Percentiles rank a stretch among this genome's conserved stretches.
phyloP scores from a whole-genome alignment of 257 asterid species.

The Mitragyna speciosa region DNA sequence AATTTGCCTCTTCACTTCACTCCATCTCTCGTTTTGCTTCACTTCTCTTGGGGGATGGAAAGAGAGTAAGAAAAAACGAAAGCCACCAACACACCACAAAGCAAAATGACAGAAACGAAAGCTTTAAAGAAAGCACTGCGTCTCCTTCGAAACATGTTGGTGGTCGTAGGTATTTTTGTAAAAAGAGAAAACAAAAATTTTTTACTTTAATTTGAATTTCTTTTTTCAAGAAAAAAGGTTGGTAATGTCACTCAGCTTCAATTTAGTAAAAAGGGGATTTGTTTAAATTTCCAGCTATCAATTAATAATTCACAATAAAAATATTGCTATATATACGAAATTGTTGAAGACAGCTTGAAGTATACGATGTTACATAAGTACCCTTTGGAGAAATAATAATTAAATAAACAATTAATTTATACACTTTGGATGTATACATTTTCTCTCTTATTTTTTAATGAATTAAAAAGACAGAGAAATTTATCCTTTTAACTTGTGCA shows the following conservation, averaged over 20 bases:
- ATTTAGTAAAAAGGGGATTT: neutral
- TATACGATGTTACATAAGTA: constrained; percentile 25
- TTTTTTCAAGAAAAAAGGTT: constrained; percentile 7
- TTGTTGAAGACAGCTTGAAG: constrained; percentile 58
- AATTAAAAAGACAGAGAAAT: too few relatives aligned
- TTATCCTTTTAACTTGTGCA: too few relatives aligned
- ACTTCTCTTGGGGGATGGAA: neutral
- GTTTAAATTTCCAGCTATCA: constrained; percentile 35
- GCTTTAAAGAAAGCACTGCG: neutral
- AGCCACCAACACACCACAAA: constrained; percentile 12
- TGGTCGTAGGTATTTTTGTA: too few relatives aligned
- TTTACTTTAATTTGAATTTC: constrained; percentile 23
- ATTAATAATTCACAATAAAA: constrained; percentile 20
- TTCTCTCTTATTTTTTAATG: too few relatives aligned
- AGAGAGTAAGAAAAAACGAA: constrained; percentile 4
- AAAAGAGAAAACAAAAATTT: neutral
- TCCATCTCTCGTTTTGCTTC: neutral
- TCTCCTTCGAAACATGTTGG: neutral
- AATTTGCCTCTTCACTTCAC: constrained; percentile 17
- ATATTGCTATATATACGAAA: constrained; percentile 47
- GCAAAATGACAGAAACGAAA: constrained; percentile 15
- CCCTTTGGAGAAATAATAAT: constrained; percentile 37
- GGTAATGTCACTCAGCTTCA: constrained; percentile 20
- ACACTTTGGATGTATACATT: too few relatives aligned
- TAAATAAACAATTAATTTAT: too few relatives aligned